phyloP scores from a whole-genome alignment of 148 eudicot genomes.

The Talinum fruticosum region DNA sequence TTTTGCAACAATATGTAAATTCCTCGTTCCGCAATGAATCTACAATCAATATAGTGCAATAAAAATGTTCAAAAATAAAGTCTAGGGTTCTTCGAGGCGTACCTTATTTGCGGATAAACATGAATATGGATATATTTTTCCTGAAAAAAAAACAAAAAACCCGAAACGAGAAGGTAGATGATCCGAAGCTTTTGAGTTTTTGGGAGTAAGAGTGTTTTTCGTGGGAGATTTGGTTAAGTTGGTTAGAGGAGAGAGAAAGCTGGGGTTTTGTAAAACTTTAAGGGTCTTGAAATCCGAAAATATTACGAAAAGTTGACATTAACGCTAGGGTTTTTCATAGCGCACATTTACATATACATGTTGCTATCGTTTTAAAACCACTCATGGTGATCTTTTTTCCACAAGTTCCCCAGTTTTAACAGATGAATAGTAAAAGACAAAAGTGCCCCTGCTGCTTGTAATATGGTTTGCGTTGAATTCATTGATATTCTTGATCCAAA shows the following conservation, averaged over 20 bases:
- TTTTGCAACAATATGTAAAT: neutral
- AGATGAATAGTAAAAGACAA: no score
- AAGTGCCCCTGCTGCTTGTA: no score
- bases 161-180: conserved; percentile 1
- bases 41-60: neutral
- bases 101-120: conserved; percentile 31
- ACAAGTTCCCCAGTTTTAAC: no score
- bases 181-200: conserved; percentile 23
- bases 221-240: conserved; percentile 58
- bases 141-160: neutral
- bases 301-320: conserved; percentile 22
- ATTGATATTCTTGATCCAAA: no score
- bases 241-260: conserved; percentile 29
- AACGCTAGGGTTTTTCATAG: conserved; percentile 36
- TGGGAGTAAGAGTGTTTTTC: conserved; percentile 34
- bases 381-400: no score
- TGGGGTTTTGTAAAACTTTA: conserved; percentile 3
- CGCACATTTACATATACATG: no score
- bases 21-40: conserved; percentile 3
- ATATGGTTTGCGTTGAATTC: no score
- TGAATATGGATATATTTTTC: neutral
- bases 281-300: conserved; percentile 17
- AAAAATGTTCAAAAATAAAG: neutral
- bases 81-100: conserved; percentile 44
- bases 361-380: no score